These are phyloP conservation scores for Phellopilus nigrolimitatus DNA, from an alignment of 1,284 basidiomycete species.

Conservation along the genomic window DNA sequence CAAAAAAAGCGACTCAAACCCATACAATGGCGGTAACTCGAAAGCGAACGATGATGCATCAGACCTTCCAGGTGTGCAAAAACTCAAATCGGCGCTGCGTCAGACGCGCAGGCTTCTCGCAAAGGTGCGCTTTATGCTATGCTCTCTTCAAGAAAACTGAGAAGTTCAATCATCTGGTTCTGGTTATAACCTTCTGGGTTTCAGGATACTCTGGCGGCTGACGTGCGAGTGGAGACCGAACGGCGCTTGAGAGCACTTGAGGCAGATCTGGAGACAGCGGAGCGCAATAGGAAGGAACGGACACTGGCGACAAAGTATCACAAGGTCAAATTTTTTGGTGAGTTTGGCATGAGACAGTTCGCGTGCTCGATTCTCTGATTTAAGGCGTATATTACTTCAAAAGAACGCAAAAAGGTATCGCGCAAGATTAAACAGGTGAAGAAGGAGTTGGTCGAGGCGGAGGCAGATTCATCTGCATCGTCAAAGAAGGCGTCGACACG, in stretches of 20 bases:
- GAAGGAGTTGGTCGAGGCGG: constrained; percentile 39
- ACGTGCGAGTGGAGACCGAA: constrained; percentile 74
- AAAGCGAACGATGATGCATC: not conserved
- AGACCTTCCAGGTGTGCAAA: constrained; percentile 59
- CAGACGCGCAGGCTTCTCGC: constrained; percentile 76
- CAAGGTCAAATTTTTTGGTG: constrained; percentile 87
- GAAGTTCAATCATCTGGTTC: not conserved
- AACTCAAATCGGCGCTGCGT: constrained; percentile 73
- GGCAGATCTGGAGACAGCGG: constrained; percentile 64
- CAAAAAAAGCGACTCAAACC: not conserved
- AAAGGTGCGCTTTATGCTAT: constrained; percentile 44
- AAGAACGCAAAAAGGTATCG: constrained; percentile 80
- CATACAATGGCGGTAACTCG: not conserved
- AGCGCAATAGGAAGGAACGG: constrained; percentile 60
- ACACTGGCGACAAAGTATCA: constrained; percentile 74
- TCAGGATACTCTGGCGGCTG: constrained; percentile 73
- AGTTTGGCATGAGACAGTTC: not conserved
- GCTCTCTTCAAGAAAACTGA: not conserved
- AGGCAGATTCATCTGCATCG: constrained; percentile 26
- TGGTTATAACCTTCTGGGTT: constrained; percentile 13
- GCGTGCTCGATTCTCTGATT: too few species aligned
- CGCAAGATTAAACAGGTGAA: constrained; percentile 67
- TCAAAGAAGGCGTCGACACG: constrained; percentile 35
- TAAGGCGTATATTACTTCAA: not conserved
- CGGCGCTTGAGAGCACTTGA: constrained; percentile 71